These are phyloP conservation scores for Platismatia glauca DNA, from an alignment of 495 filamentous ascomycete genomes.

Conservation along the genomic window DNA sequence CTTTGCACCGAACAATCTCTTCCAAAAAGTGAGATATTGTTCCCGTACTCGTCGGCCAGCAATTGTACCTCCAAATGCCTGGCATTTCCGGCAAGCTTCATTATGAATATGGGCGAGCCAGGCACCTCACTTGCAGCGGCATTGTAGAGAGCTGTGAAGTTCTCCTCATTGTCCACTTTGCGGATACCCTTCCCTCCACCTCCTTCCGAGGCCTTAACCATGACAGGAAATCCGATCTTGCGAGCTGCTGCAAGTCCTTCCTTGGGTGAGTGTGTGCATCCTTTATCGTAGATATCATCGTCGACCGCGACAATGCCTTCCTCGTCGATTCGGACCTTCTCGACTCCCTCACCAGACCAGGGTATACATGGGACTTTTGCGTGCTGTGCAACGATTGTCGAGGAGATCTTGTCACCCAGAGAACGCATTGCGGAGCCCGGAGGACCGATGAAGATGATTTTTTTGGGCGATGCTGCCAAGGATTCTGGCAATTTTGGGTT, in stretches of 20 bases:
- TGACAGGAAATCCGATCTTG: constrained; percentile 95
- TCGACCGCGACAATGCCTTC: constrained; percentile 87
- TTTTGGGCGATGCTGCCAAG: constrained; percentile 87
- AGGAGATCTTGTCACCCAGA: constrained; percentile 98
- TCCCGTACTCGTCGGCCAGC: constrained; percentile 96
- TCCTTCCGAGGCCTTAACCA: constrained; percentile 99
- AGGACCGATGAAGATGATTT: constrained; percentile 97
- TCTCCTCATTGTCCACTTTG: constrained; percentile 80
- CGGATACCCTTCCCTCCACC: constrained; percentile 99
- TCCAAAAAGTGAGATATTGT: constrained; percentile 98
- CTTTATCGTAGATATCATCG: constrained; percentile 77
- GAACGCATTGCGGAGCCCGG: constrained; percentile 98
- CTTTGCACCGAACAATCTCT: constrained; percentile 98
- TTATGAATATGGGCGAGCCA: constrained; percentile 99
- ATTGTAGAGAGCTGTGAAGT: constrained; percentile 78
- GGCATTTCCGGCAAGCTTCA: constrained; percentile 97
- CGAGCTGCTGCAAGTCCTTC: constrained; percentile 81
- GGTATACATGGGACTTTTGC: constrained; percentile 95
- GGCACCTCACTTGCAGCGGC: constrained; percentile 96
- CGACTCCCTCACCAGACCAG: constrained; percentile 92
- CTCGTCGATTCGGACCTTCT: constrained; percentile 66
- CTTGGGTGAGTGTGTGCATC: constrained; percentile 78
- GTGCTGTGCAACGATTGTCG: constrained; percentile 97
- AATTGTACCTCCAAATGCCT: constrained; percentile 96
- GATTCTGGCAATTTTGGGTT: constrained; percentile 97